These are phyloP conservation scores for Penicillium argentinense DNA, from an alignment of 495 filamentous ascomycete species.

Conservation along the genomic window DNA sequence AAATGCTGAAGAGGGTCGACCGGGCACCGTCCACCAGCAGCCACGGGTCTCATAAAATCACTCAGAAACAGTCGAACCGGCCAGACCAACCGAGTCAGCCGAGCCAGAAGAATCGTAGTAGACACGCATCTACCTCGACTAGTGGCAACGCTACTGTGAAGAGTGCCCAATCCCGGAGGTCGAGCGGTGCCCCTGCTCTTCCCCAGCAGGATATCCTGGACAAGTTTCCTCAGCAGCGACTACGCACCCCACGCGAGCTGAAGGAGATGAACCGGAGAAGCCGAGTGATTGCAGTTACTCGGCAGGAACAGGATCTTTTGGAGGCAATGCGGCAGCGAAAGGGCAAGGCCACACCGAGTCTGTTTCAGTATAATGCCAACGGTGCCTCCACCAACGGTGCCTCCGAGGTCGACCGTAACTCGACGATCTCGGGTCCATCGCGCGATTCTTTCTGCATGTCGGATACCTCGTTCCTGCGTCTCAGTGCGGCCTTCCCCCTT, in stretches of 20 bases:
- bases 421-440: constrained; percentile 34
- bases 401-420: constrained; percentile 25
- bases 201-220: constrained; percentile 33
- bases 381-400: background rate
- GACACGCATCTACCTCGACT: constrained; percentile 27
- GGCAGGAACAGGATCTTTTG: constrained; percentile 80
- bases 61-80: constrained; percentile 14
- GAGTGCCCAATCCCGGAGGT: constrained; percentile 30
- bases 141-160: constrained; percentile 25
- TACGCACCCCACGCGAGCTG: constrained; percentile 19
- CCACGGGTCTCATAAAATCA: constrained; percentile 24
- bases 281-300: constrained; percentile 80
- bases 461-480: constrained; percentile 45
- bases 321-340: constrained; percentile 78
- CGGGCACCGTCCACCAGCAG: constrained; percentile 30
- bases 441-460: constrained; percentile 40
- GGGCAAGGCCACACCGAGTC: constrained; percentile 71
- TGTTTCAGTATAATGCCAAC: constrained; percentile 53
- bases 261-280: constrained; percentile 48
- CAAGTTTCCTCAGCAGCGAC: constrained; percentile 21
- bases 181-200: constrained; percentile 36
- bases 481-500: constrained; percentile 37
- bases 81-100: background rate
- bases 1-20: constrained; percentile 28
- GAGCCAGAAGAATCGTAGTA: background rate